Base-by-base conservation (phyloP, 108 stramenopile species). In the Hondaea fermentalgiana region DNA sequence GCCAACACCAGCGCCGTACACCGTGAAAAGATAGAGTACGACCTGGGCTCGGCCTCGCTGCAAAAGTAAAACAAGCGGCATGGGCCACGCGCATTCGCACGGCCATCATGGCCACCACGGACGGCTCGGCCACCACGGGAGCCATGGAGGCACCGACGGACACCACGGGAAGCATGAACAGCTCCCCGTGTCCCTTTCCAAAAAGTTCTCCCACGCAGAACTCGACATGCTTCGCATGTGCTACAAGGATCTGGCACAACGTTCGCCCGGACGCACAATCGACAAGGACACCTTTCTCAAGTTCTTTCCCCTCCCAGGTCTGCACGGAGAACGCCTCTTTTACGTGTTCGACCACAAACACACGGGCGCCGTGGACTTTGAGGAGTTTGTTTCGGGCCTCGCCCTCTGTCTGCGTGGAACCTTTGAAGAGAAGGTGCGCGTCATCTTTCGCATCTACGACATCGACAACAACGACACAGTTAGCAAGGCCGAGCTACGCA, bases 201-300 rank as follows among this genome's bases (percentile, higher is more conserved):
- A 47, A 45, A 83, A 83, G 28, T 83, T 83, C 51, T 53, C 76
- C 1, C 49, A 83, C 25, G 49, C 45, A 35, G 91, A 91, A 59
- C 89, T 91, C 19, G 90, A 91, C 55, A 72, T 91, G 14, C 91
- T 91, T 72, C 91, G 89, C 25, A 90, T 90, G 91, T 91, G 89
- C 83, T 91, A 90, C 87, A 91, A 92, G 69, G 93, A 93, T 44
- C 76, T 93, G 19, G 91, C 92, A 45, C 91, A 92, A 43, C 91
- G 92, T 4, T 90, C 88, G 23, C 89, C 91, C 14, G 91, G 91
- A 5, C 91, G 28, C 25, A 64, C 89, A 5, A 91, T 94, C 57
- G 93, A 94, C 72, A 93, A 93, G 51, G 92, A 94, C 43, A 93
- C 93, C 5, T 94, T 94, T 35, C 64, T 93, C 57, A 93, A 93